Evolutionary conservation across 768 basidiomycete species (phyloP).

Genomic region (Inosperma sp.): DNA sequence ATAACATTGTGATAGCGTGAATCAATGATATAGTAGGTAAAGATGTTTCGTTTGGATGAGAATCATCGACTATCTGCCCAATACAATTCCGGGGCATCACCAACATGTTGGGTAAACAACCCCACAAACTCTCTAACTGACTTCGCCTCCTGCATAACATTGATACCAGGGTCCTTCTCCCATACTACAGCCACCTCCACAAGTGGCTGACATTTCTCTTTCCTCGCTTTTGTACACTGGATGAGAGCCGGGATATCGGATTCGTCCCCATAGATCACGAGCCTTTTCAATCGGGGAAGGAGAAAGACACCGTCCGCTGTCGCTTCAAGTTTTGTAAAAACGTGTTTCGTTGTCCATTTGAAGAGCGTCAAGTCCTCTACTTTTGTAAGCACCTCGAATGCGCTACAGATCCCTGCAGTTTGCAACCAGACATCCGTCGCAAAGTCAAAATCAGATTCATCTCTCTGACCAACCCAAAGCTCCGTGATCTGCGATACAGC

Average conservation of each 20-base stretch:
- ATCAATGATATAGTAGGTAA: too few species aligned
- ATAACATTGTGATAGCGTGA: too few species aligned
- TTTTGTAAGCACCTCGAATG: neutral
- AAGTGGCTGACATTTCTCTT: neutral
- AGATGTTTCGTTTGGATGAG: too few species aligned
- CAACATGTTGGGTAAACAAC: neutral
- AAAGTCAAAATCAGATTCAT: too few species aligned
- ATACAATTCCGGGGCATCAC: neutral
- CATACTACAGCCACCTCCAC: neutral
- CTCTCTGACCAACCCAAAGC: neutral
- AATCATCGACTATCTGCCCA: too few species aligned
- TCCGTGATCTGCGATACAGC: neutral
- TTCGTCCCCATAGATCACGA: neutral
- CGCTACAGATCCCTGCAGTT: neutral
- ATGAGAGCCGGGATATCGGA: neutral
- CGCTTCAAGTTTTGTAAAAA: neutral
- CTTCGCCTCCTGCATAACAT: neutral
- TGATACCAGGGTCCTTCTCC: neutral
- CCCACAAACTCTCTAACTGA: neutral
- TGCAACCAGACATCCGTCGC: neutral
- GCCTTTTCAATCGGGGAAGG: neutral
- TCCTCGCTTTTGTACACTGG: neutral
- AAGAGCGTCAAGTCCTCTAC: neutral
- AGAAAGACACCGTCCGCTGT: neutral
- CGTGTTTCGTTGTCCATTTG: neutral